Evolutionary conservation across 106 monocot species (phyloP), one percentile per base, ranked within the genome.

Genomic region (Apostasia shenzhenica): DNA sequence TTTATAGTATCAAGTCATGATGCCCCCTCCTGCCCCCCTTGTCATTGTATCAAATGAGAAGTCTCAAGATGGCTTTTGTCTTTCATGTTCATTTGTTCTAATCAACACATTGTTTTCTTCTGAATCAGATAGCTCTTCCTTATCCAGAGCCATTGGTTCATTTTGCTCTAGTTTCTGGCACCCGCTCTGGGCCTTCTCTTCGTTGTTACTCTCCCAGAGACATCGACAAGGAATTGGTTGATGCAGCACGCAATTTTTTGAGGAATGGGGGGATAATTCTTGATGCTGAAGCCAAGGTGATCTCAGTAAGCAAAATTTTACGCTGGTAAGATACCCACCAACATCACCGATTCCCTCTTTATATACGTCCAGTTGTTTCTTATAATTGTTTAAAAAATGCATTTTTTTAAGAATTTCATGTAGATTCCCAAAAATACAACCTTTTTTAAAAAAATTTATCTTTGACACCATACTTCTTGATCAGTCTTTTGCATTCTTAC

Each of bases 121-220:
- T 45, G 10, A 1, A 59, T 73, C 77, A 95, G 94, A 88, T 91
- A 55, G 78, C 88, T 48, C 83, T 95, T 59, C 82, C 83, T 14
- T 91, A 88, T 61, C 59, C 79, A 14, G 94, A 95, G 57, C 91
- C 94, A 41, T 70, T 95, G 47, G 60, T 88, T 70, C 94, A 95
- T 75, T 95, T 94, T 78, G 88, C 94, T 39, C 76, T 95, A 71
- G 91, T 88, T 48, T 84, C 75, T 76, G 91, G 91, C 2, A 76
- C 83, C 26, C 64, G 78, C 80, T 91, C 94, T 61, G 91, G 94
- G 45, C 94, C 94, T 48, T 76, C 88, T 62, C 88, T 95, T 54
- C 73, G 88, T 66, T 95, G 88, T 61, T 95, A 95, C 69, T 95
- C 91, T 5, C 91, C 94, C 12, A 81, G 81, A 55, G 80, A 95